Evolutionary conservation across 2,329 filamentous ascomycete species (phyloP), one percentile per base, ranked within the genome.

Genomic region (Colletotrichum viniferum): DNA sequence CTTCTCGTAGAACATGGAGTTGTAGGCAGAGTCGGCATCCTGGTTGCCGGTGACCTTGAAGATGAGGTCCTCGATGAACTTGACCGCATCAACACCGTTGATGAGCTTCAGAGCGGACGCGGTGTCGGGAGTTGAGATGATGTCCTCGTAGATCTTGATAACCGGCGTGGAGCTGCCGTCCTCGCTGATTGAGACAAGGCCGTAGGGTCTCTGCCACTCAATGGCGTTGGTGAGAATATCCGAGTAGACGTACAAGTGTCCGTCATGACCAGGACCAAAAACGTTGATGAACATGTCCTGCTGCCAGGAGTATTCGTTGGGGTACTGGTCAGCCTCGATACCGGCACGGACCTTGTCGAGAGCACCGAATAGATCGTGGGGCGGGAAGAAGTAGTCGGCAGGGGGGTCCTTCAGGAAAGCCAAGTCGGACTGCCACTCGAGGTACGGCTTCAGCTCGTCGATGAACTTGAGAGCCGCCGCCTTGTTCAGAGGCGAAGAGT

Each of bases 341-440:
- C 82, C 80, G 18, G 74, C 76, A 66, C 79, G 81, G 36, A 87
- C 76, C 38, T 80, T 71, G 43, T 79, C 81, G 9, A 87, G 80
- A 7, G 79, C 82, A 7, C 74, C 82, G 74, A 81, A 85, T 62
- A 87, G 79, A 77, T 87, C 84, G 58, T 85, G 82, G 34, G 81
- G 62, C 0, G 88, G 86, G 71, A 89, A 86, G 66, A 83, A 82
- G 79, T 91, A 92, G 13, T 83, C 83, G 14, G 83, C 72, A 0
- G 90, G 90, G 3, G 90, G 90, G 64, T 88, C 81, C 75, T 87
- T 88, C 36, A 89, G 82, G 77, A 85, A 87, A 18, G 86, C 85
- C 12, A 86, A 79, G 5, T 85, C 86, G 38, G 86, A 87, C 77
- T 90, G 88, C 81, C 87, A 89, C 64, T 87, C 82, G 1, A 87